Conservation (phyloP, 2,329 filamentous ascomycete species). For the Botrytis paeoniae region DNA sequence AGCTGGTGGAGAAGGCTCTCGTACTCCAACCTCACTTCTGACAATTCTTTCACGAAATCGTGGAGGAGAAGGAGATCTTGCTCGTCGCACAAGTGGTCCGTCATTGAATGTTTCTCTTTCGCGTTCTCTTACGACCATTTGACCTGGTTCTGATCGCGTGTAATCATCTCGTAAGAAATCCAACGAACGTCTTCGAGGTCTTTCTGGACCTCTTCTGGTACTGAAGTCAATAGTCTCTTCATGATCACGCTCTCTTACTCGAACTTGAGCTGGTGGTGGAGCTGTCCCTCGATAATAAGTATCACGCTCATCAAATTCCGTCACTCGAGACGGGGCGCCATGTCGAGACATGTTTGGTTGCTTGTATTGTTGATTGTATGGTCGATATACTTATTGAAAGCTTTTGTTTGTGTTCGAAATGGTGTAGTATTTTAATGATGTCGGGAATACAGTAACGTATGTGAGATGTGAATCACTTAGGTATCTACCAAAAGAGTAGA, state of each 20-base stretch:
- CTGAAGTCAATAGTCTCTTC: constrained; percentile 34
- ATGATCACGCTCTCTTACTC: constrained; percentile 32
- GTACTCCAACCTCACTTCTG: constrained; percentile 21
- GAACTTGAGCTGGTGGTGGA: constrained; percentile 28
- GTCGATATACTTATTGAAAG: constrained; percentile 48
- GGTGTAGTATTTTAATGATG: not conserved
- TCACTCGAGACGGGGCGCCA: constrained; percentile 21
- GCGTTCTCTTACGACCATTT: constrained; percentile 35
- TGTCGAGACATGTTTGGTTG: constrained; percentile 27
- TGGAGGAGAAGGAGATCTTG: constrained; percentile 34
- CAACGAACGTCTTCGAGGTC: constrained; percentile 27
- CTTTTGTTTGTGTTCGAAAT: constrained; percentile 61
- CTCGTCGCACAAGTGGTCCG: constrained; percentile 33
- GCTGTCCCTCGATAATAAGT: constrained; percentile 30
- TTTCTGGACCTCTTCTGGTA: constrained; percentile 26
- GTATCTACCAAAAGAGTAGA: not conserved
- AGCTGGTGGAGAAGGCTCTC: constrained; percentile 27
- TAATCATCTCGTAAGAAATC: constrained; percentile 37
- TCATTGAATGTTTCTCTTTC: constrained; percentile 30
- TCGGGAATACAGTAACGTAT: not conserved
- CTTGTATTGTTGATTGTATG: constrained; percentile 39
- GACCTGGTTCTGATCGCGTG: constrained; percentile 29
- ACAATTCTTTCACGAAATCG: constrained; percentile 34
- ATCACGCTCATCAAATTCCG: constrained; percentile 33
- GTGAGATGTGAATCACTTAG: not conserved